These are phyloP conservation scores for Middelhovenomyces tepae DNA, from an alignment of 805 yeast genomes.

Conservation along the genomic window DNA sequence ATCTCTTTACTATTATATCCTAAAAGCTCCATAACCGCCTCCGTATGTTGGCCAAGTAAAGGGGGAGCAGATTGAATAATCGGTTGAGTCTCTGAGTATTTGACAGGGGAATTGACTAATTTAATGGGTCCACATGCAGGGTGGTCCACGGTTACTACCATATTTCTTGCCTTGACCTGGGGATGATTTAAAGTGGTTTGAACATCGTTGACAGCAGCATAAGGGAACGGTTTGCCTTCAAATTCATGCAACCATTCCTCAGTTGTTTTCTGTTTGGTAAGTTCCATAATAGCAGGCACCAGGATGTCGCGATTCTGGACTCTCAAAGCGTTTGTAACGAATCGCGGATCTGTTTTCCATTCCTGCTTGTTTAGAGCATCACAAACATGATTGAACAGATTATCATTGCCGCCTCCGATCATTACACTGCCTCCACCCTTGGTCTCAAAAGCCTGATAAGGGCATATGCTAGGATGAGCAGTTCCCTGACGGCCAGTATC, in stretches of 20 bases:
- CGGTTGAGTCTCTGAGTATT: conserved; percentile 30
- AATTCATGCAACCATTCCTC: conserved; percentile 30
- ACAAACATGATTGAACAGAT: conserved; percentile 26
- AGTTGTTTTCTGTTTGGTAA: conserved; percentile 26
- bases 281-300: conserved; percentile 25
- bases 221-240: conserved; percentile 29
- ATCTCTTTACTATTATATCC: conserved; percentile 20
- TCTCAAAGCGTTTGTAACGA: conserved; percentile 28
- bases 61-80: conserved; percentile 30
- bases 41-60: conserved; percentile 31
- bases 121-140: conserved; percentile 29
- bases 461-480: conserved; percentile 34
- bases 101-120: conserved; percentile 32
- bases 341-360: conserved; percentile 29
- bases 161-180: conserved; percentile 30
- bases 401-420: conserved; percentile 34
- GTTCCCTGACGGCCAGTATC: conserved; percentile 35
- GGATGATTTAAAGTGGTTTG: conserved; percentile 28
- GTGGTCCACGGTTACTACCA: conserved; percentile 30
- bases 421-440: conserved; percentile 29
- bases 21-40: conserved; percentile 23
- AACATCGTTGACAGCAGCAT: conserved; percentile 34
- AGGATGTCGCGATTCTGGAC: conserved; percentile 28
- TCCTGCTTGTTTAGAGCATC: conserved; percentile 28
- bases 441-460: conserved; percentile 34